Conservation (phyloP, 2,329 filamentous ascomycete genomes). For the Neonectria sp. region DNA sequence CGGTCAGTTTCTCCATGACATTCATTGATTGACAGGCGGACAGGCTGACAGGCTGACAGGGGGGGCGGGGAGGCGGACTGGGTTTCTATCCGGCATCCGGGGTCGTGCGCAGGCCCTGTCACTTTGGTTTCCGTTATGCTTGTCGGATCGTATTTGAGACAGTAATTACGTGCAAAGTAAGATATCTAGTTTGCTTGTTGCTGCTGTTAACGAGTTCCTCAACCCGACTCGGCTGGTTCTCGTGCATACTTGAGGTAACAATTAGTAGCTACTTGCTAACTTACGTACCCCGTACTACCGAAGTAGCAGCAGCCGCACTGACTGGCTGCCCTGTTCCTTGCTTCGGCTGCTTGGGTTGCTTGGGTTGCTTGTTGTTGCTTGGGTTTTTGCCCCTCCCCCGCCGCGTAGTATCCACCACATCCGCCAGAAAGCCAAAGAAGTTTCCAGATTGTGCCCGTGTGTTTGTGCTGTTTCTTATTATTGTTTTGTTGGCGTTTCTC, state of each 20-base stretch:
- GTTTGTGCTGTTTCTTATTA: neutral
- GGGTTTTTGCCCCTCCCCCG: slow-evolving; percentile 26
- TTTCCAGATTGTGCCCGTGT: slow-evolving; percentile 32
- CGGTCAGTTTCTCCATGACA: slow-evolving; percentile 21
- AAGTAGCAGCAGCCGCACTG: no score
- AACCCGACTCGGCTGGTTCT: neutral
- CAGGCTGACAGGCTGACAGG: neutral
- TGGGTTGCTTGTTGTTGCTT: neutral
- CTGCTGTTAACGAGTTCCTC: neutral
- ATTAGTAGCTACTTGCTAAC: no score
- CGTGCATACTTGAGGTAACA: no score
- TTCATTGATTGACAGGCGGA: neutral
- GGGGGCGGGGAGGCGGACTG: no score
- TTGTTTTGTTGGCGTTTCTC: neutral
- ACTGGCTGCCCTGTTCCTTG: neutral
- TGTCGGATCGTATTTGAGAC: no score
- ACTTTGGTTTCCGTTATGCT: no score
- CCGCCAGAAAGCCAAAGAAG: slow-evolving; percentile 38
- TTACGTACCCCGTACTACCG: no score
- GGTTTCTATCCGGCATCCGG: neutral
- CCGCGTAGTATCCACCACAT: slow-evolving; percentile 16
- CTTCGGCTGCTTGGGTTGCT: neutral
- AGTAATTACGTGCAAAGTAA: no score
- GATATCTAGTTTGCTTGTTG: neutral
- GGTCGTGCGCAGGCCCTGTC: neutral